phyloP scores from a whole-genome alignment of 2,329 filamentous ascomycete species.

The Mollisia scopiformis region DNA sequence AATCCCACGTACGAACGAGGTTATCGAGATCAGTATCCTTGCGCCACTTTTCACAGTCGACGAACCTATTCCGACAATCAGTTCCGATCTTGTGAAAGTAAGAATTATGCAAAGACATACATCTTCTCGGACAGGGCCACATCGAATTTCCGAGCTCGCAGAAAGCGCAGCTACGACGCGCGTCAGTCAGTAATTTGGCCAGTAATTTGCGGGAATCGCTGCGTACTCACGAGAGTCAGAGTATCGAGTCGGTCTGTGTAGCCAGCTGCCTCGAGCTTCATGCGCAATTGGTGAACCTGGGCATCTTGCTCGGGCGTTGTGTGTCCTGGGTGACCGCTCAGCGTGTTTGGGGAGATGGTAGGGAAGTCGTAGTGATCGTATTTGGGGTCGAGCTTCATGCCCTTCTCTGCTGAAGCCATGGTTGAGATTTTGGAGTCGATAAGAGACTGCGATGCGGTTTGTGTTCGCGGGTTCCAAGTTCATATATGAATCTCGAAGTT shows the following conservation, averaged over 20 bases:
- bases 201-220: background rate
- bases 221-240: slow-evolving; percentile 73
- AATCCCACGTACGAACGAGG: slow-evolving; percentile 79
- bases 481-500: background rate
- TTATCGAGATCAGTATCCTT: slow-evolving; percentile 84
- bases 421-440: slow-evolving; percentile 3
- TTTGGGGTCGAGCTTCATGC: slow-evolving; percentile 72
- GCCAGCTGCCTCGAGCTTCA: slow-evolving; percentile 81
- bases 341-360: slow-evolving; percentile 69
- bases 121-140: slow-evolving; percentile 83
- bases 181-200: slow-evolving; percentile 14
- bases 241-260: slow-evolving; percentile 88
- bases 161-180: slow-evolving; percentile 73
- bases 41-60: slow-evolving; percentile 90
- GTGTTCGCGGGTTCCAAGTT: background rate
- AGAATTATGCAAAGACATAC: slow-evolving; percentile 55
- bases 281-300: slow-evolving; percentile 82
- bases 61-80: slow-evolving; percentile 66
- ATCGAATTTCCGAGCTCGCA: slow-evolving; percentile 95
- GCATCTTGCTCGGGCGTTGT: slow-evolving; percentile 87
- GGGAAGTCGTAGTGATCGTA: slow-evolving; percentile 98
- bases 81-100: slow-evolving; percentile 12
- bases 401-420: slow-evolving; percentile 30
- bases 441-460: background rate
- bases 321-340: slow-evolving; percentile 84